Conservation (phyloP, 177 flowering plant species). For the Vitis hybrid region DNA sequence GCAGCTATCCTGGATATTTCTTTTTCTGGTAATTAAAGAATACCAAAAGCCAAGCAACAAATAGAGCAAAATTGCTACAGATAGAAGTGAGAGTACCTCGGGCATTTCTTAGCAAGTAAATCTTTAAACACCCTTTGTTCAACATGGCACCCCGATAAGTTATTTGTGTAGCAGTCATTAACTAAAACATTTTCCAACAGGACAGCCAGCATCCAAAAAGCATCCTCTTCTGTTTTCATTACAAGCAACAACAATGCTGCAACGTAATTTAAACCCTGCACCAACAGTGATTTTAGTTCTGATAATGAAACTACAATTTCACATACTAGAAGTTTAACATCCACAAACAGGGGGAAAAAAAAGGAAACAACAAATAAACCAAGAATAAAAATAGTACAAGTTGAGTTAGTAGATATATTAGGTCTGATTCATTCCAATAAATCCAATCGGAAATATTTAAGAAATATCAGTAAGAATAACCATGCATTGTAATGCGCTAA, state of each 20-base stretch:
- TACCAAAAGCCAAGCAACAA: not conserved
- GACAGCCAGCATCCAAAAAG: constrained; percentile 97
- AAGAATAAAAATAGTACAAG: not conserved
- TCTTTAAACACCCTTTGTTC: constrained; percentile 95
- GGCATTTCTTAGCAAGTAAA: constrained; percentile 76
- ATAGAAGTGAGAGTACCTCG: constrained; percentile 44
- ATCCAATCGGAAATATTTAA: not conserved
- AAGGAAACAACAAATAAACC: not conserved
- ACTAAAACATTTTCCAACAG: constrained; percentile 90
- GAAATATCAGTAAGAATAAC: no score
- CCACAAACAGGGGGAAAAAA: not conserved
- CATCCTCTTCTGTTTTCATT: constrained; percentile 98
- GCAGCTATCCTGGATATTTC: constrained; percentile 67
- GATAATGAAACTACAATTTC: not conserved
- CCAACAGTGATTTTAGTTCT: constrained; percentile 6
- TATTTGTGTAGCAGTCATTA: constrained; percentile 83
- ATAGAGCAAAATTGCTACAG: not conserved
- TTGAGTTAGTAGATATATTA: no score
- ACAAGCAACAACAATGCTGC: constrained; percentile 93
- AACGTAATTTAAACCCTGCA: constrained; percentile 94
- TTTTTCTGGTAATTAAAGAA: constrained; percentile 3
- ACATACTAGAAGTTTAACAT: not conserved
- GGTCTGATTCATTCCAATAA: not conserved
- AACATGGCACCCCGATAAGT: constrained; percentile 96
- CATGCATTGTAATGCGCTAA: not conserved